These are phyloP conservation scores for Boletus albobrunnescens DNA, from an alignment of 1,284 basidiomycete species.

Conservation along the genomic window DNA sequence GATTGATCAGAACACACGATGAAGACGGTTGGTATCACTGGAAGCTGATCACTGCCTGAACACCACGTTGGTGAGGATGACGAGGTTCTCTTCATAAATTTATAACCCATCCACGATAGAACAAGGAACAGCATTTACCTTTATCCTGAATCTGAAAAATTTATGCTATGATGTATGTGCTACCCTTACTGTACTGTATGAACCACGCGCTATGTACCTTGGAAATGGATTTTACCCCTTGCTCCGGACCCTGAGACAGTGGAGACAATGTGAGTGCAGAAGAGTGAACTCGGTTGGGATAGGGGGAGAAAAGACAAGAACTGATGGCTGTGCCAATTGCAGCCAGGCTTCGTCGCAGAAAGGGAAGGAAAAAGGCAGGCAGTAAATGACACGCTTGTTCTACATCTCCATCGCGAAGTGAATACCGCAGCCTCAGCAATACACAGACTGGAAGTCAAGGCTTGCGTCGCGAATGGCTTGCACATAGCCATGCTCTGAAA, in stretches of 20 bases:
- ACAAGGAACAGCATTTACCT: neutral
- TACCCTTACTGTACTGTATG: neutral
- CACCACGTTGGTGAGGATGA: neutral
- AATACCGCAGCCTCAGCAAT: conserved; percentile 19
- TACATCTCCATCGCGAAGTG: neutral
- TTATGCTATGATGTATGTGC: neutral
- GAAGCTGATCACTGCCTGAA: conserved; percentile 34
- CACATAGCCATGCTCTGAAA: conserved; percentile 48
- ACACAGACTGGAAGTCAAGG: conserved; percentile 29
- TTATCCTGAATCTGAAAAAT: no score
- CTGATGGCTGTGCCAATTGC: neutral
- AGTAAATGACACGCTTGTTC: neutral
- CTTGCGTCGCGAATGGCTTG: conserved; percentile 43
- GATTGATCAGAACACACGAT: conserved; percentile 41
- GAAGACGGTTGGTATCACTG: conserved; percentile 39
- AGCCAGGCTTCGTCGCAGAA: neutral
- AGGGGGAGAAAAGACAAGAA: no score
- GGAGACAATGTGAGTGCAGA: neutral
- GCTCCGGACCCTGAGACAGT: no score
- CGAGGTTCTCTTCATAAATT: neutral
- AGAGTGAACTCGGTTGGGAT: no score
- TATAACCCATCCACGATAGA: conserved; percentile 2
- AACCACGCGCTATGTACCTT: neutral
- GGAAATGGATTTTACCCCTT: neutral
- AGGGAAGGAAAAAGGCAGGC: neutral